These are phyloP conservation scores for Taxillus chinensis DNA, from an alignment of 164 flowering plant genomes.

Conservation along the genomic window DNA sequence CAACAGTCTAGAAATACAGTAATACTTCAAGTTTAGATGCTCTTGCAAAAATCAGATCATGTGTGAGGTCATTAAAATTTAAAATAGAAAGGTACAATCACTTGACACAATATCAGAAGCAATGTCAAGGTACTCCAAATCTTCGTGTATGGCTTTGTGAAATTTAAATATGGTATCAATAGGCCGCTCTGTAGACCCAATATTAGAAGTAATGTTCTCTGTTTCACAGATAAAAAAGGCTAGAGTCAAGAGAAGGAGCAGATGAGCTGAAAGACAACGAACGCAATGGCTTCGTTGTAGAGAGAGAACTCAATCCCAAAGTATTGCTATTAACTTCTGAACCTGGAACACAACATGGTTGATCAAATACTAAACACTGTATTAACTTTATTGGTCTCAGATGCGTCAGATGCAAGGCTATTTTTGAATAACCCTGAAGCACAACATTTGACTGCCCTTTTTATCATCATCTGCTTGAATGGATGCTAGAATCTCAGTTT, in stretches of 20 bases:
- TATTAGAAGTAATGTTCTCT: not conserved
- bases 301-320: not conserved
- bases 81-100: too few relatives aligned
- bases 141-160: constrained; percentile 1
- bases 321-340: constrained; percentile 1
- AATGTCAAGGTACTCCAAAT: constrained; percentile 3
- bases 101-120: not conserved
- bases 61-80: too few relatives aligned
- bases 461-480: not conserved
- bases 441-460: not conserved
- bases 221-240: constrained; percentile 2
- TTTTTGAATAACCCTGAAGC: not conserved
- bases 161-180: constrained; percentile 5
- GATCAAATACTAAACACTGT: not conserved
- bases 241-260: constrained; percentile 1
- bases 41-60: too few relatives aligned
- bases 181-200: not conserved
- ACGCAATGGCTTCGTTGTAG: not conserved
- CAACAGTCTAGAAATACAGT: too few relatives aligned
- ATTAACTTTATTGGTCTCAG: not conserved
- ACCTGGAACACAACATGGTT: constrained; percentile 1
- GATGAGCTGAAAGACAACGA: not conserved
- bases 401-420: not conserved
- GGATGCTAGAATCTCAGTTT: not conserved
- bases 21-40: too few relatives aligned